Evolutionary conservation across 2,329 filamentous ascomycete genomes (phyloP), one percentile per base, ranked within the genome.

Genomic region (Cladophialophora psammophila): DNA sequence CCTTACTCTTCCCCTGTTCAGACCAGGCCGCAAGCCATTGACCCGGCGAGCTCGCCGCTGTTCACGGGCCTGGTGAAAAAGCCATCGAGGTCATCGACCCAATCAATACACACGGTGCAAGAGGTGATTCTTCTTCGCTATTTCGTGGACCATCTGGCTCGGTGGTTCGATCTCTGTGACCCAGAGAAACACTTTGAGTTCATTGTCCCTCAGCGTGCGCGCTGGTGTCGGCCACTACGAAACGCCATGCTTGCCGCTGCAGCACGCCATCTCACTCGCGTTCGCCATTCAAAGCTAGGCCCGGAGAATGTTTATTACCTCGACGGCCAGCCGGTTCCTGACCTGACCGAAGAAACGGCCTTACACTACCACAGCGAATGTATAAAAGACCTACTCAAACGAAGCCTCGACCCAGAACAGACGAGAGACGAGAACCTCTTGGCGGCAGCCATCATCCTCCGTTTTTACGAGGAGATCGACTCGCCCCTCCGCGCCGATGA

Each of bases 131-230:
- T 69, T 13, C n/a, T 69, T 15, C 68, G 67, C 42, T 74, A 64
- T 69, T 75, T 69, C 60, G 72, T 72, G 15, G 71, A 73, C n/a
- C 69, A 68, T 15, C 69, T 74, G 18, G 72, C 72, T 18, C 67
- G 63, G 8, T 75, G 72, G 78, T 79, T 82, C 66, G 80, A 83
- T 66, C 72, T 80, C 3, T 82, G 80, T 65, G 81, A 82, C 50
- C 75, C 75, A 10, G 74, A 78, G 35, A 75, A 76, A 5, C 78
- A 81, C 71, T 83, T 82, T 67, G 76, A 75, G 2, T 75, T 76
- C 13, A 77, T 80, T 26, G 79, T 82, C 1, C 81, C 81, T 2
- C 76, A 78, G 40, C 72, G 80, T 59, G 80, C 80, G 6, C 76
- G 77, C 2, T 70, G 75, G 32, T 81, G 78, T 45, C 78, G 80